Percentiles rank a stretch among this genome's conserved stretches.
phyloP scores from a whole-genome alignment of 192 early-diverging fungal species.

The Podila verticillata region DNA sequence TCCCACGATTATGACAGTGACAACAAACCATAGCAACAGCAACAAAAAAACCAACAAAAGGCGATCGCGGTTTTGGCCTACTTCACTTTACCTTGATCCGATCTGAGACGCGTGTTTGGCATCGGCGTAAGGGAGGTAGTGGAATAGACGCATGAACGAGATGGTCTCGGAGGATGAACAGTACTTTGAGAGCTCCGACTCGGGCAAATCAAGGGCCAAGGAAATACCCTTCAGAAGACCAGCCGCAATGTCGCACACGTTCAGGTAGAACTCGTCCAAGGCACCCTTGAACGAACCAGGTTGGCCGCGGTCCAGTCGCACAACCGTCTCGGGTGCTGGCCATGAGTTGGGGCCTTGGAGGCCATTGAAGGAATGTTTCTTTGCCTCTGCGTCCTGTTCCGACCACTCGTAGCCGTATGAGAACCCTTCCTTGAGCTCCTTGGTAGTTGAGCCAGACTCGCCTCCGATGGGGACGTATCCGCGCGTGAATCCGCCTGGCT shows the following conservation, averaged over 20 bases:
- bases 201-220: conserved; percentile 45
- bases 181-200: conserved; percentile 40
- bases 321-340: conserved; percentile 28
- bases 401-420: conserved; percentile 62
- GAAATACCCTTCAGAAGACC: conserved; percentile 55
- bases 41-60: not conserved
- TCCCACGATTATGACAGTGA: not conserved
- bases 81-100: conserved; percentile 46
- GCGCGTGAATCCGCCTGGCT: conserved; percentile 56
- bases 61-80: not conserved
- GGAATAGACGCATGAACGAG: conserved; percentile 65
- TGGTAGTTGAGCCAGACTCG: conserved; percentile 61
- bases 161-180: conserved; percentile 59
- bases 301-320: conserved; percentile 27
- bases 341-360: conserved; percentile 66
- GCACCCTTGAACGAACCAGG: conserved; percentile 18
- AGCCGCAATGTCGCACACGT: conserved; percentile 50
- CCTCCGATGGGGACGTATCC: conserved; percentile 56
- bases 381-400: conserved; percentile 7
- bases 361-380: conserved; percentile 42
- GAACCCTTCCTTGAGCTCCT: conserved; percentile 71
- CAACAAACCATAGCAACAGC: not conserved
- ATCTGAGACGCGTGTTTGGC: conserved; percentile 27
- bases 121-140: conserved; percentile 59
- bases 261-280: conserved; percentile 49